phyloP scores from a whole-genome alignment of 306 rosid species.

The Argentina anserina region DNA sequence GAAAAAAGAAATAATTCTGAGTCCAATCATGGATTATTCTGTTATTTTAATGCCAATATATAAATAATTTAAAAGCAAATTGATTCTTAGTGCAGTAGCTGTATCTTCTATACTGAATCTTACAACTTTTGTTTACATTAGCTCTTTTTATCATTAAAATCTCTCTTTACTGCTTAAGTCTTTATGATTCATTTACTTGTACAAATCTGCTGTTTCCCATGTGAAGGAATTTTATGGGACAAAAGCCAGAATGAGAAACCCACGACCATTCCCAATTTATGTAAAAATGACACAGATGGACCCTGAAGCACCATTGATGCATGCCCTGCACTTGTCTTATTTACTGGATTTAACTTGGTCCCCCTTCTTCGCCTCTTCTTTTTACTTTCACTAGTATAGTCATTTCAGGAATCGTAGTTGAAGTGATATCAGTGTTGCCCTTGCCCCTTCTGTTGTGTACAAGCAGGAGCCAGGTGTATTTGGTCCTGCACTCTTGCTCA shows the following conservation, averaged over 20 bases:
- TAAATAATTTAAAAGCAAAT: neutral
- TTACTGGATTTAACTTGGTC: neutral
- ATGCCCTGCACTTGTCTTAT: neutral
- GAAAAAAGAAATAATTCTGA: neutral
- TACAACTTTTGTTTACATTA: neutral
- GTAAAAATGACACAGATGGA: neutral
- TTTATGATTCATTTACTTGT: neutral
- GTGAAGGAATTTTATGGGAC: slow-evolving; percentile 6
- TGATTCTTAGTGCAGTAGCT: neutral
- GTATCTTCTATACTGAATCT: neutral
- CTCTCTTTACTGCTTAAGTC: neutral
- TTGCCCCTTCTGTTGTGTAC: neutral
- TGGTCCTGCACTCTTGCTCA: neutral
- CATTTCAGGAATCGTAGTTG: neutral
- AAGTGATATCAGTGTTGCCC: neutral
- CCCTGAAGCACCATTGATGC: neutral
- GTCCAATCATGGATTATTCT: neutral
- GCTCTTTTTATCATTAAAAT: neutral
- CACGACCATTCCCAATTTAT: neutral
- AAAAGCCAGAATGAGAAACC: neutral
- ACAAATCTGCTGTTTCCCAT: slow-evolving; percentile 11
- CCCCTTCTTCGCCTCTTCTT: neutral
- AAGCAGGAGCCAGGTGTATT: neutral
- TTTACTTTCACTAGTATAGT: neutral
- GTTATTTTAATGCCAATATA: neutral